Evolutionary conservation across 2,329 filamentous ascomycete genomes (phyloP).

Genomic region (Penicillium sp.): DNA sequence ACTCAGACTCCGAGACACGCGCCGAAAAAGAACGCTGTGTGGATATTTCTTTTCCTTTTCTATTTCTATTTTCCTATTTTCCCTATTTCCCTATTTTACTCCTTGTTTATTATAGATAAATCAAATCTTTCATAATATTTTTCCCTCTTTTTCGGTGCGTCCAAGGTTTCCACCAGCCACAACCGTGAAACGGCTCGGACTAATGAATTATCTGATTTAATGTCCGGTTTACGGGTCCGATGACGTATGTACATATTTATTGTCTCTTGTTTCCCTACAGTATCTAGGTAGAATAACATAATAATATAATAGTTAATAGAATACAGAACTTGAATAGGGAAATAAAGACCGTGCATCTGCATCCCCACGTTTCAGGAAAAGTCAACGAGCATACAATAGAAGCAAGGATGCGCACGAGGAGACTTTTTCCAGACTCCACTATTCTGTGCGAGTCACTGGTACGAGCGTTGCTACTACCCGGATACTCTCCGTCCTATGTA

Average conservation of each 20-base stretch:
- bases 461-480: neutral
- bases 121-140: neutral
- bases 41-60: too few species aligned
- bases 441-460: neutral
- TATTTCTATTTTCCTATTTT: too few species aligned
- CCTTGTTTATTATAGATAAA: too few species aligned
- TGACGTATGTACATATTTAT: too few species aligned
- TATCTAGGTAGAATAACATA: too few species aligned
- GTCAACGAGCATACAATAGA: neutral
- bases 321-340: too few species aligned
- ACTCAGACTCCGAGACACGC: constrained; percentile 14
- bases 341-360: too few species aligned
- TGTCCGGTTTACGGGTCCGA: constrained; percentile 3
- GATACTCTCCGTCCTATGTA: neutral
- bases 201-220: neutral
- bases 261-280: too few species aligned
- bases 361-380: constrained; percentile 17
- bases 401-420: too few species aligned
- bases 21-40: constrained; percentile 14
- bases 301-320: too few species aligned
- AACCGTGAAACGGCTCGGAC: neutral
- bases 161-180: neutral
- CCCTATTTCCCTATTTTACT: too few species aligned
- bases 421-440: neutral
- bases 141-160: neutral